A percentile compares a stretch with the other conserved stretches of the same genome.
phyloP scores from a whole-genome alignment of 176 grass and related monocot species.

The Zoysia japonica region DNA sequence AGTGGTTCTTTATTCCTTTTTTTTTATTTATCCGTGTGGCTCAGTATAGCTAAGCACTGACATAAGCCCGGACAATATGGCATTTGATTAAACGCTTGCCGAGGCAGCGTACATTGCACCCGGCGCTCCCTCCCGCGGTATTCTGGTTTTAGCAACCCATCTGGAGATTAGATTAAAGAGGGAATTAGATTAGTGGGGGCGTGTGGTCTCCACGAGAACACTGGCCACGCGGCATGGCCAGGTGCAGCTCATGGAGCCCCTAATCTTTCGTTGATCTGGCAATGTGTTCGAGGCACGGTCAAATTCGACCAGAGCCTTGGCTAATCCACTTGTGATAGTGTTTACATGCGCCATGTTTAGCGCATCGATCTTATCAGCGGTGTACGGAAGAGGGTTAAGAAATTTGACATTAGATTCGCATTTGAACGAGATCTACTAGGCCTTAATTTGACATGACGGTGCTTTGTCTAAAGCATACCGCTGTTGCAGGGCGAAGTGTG shows the following conservation, averaged over 20 bases:
- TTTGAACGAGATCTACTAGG: neutral
- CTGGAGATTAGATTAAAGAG: neutral
- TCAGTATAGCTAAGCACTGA: conserved; percentile 30
- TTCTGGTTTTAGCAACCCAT: conserved; percentile 25
- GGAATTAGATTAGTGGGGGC: conserved; percentile 26
- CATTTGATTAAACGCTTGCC: neutral
- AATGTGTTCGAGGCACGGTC: neutral
- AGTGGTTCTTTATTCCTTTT: neutral
- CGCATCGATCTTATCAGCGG: neutral
- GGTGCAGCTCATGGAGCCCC: neutral
- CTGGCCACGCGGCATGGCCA: neutral
- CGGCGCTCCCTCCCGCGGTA: neutral
- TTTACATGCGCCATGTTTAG: neutral
- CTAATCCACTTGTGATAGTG: neutral
- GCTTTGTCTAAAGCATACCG: neutral
- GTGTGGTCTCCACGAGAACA: conserved; percentile 29
- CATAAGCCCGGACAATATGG: conserved; percentile 24
- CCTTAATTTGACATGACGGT: neutral
- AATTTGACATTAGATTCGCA: neutral
- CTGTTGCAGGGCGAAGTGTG: neutral
- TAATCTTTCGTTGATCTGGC: neutral
- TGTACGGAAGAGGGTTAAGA: neutral
- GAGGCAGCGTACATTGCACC: conserved; percentile 10
- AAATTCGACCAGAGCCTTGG: neutral
- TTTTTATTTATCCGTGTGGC: neutral